Base-by-base conservation (phyloP, 345 rosid species). In the Populus euphratica region DNA sequence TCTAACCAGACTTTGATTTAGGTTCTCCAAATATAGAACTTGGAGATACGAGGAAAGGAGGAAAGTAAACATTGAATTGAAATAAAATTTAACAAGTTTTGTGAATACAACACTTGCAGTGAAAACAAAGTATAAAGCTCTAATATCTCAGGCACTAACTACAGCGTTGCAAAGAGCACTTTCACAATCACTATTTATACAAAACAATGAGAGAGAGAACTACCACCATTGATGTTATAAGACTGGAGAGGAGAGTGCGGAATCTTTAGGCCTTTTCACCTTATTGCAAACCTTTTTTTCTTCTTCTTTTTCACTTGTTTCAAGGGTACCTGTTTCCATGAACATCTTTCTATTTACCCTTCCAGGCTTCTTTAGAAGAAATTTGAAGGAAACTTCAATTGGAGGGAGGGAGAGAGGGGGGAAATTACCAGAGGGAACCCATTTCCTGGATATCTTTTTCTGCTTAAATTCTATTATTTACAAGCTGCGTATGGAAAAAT, bases 401-500 rank as follows among this genome's bases (percentile, higher is more conserved):
- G 44, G 44, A 73, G 73, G 18, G 5, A 41, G 11, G 44, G 44
- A 50, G 35, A 29, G 17, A 25, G 18, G 5, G 1, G 36, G 39
- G 44, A 33, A 52, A 65, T 77, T 78, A 79, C 85, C 83, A 67
- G 29, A 41, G 39, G 74, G 75, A 47, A 35, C 41, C 66, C 31
- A 27, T n/a, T 69, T 66, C 27, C 39, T 39, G 29, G 36, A 56
- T 56, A 27, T 38, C 69, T 21, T 39, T 5, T 52, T 70, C 6
- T 66, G 13, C 80, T 61, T 64, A 73, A 74, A 20, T 52, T 67
- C n/a, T 38, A 75, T 86, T 68, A 86, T 80, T 86, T 86, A 23
- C 82, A 79, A 59, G 86, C 88, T 86, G 91, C 81, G 78, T 36
- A 44, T 49, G 7, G 35, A 52, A 65, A 78, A 3, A 69, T 7